These are phyloP conservation scores for Allomyces javanicus DNA, from an alignment of 192 early-diverging fungal genomes.

Conservation along the genomic window DNA sequence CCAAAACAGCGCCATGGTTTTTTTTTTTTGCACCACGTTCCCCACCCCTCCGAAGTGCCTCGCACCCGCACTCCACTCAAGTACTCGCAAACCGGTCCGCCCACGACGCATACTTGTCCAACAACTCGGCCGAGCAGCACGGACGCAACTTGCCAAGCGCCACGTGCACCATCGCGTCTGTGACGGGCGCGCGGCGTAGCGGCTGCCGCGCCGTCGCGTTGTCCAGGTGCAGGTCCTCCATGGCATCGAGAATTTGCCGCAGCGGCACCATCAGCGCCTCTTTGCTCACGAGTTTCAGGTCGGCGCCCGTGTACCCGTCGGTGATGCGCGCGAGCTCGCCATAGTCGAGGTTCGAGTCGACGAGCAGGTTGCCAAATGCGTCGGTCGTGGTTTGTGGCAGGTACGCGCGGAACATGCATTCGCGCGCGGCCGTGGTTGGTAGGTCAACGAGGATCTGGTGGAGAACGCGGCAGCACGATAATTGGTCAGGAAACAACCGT, in stretches of 20 bases:
- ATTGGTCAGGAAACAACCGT: too few species aligned
- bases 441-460: conserved; percentile 27
- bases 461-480: too few species aligned
- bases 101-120: too few species aligned
- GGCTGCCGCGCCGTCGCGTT: conserved; percentile 1
- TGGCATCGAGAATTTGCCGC: conserved; percentile 20
- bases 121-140: too few species aligned
- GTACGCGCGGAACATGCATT: conserved; percentile 17
- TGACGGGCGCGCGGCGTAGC: too few species aligned
- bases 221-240: conserved; percentile 11
- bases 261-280: conserved; percentile 35
- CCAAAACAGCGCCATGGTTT: too few species aligned
- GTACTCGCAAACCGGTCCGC: too few species aligned
- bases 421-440: conserved; percentile 17
- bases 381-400: conserved; percentile 11
- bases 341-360: conserved; percentile 17
- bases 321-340: conserved; percentile 14
- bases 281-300: conserved; percentile 33
- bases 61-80: too few species aligned
- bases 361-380: conserved; percentile 1
- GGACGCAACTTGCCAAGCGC: background rate
- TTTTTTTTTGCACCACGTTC: too few species aligned
- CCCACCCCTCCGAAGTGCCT: too few species aligned
- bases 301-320: conserved; percentile 31
- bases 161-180: background rate